phyloP scores from a whole-genome alignment of 1,139 yeast genomes.

The Protomyces pachydermus region DNA sequence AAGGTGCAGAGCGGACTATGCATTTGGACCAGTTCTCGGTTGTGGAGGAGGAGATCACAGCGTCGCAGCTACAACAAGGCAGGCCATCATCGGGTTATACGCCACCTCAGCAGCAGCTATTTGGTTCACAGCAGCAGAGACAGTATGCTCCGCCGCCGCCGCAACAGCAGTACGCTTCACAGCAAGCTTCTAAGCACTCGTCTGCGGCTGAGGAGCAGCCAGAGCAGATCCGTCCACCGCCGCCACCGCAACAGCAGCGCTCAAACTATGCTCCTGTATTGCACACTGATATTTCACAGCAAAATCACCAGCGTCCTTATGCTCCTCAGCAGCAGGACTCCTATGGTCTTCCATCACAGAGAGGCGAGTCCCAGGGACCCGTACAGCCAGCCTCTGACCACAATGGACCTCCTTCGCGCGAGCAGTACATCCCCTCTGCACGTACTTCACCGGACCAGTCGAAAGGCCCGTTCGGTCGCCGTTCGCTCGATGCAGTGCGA shows the following conservation, averaged over 20 bases:
- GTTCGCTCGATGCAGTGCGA: background rate
- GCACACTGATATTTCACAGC: background rate
- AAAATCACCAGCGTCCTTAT: background rate
- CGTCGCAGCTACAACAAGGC: background rate
- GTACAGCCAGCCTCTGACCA: too few relatives aligned
- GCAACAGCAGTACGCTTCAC: background rate
- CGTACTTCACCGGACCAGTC: background rate
- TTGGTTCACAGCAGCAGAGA: background rate
- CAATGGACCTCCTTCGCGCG: too few relatives aligned
- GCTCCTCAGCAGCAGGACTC: background rate
- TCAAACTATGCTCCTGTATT: background rate
- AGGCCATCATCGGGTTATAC: background rate
- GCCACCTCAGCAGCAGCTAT: background rate
- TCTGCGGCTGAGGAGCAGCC: background rate
- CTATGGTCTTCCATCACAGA: too few relatives aligned
- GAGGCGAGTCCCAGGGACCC: too few relatives aligned
- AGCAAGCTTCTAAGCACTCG: background rate
- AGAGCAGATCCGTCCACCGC: background rate
- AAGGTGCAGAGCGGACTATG: background rate
- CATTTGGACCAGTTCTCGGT: background rate
- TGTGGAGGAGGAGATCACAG: background rate
- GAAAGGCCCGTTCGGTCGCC: background rate
- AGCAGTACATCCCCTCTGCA: background rate
- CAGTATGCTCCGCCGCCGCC: background rate
- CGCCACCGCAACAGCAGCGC: background rate